Conservation (phyloP, 2,329 filamentous ascomycete genomes). For the Lasiodiplodia sp. region DNA sequence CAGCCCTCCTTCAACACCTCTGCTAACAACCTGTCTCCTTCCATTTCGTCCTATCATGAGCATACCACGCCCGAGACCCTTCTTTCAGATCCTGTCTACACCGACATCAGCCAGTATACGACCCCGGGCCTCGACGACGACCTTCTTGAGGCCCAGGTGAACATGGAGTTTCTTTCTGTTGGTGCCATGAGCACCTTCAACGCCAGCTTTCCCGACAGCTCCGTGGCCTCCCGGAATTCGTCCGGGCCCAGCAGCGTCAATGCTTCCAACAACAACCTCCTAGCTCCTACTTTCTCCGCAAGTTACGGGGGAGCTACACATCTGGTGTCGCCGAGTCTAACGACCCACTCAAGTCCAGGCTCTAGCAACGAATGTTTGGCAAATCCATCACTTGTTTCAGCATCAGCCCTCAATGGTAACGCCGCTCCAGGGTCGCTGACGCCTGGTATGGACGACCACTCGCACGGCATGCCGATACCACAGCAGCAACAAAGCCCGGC, state of each 20-base stretch:
- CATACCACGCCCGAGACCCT: conserved; percentile 48
- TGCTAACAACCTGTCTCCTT: conserved; percentile 45
- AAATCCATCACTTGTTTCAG: conserved; percentile 21
- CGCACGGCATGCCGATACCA: not conserved
- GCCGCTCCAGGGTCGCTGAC: conserved; percentile 7
- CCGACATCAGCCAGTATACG: conserved; percentile 42
- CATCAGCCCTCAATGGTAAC: not conserved
- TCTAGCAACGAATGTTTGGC: conserved; percentile 30
- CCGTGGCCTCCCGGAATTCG: conserved; percentile 4
- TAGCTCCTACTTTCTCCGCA: conserved; percentile 10
- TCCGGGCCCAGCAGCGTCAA: conserved; percentile 16
- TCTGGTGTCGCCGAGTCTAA: conserved; percentile 45
- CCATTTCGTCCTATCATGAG: conserved; percentile 43
- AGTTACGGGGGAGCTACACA: conserved; percentile 38
- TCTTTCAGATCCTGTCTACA: conserved; percentile 43
- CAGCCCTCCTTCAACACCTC: conserved; percentile 33
- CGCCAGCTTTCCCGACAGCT: conserved; percentile 7
- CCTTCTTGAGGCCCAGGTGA: conserved; percentile 5
- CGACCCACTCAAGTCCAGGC: conserved; percentile 47
- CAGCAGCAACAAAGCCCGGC: conserved; percentile 48
- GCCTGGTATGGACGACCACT: conserved; percentile 1
- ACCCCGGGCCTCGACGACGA: conserved; percentile 39
- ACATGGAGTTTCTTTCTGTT: conserved; percentile 6
- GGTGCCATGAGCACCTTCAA: conserved; percentile 13
- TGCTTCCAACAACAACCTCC: conserved; percentile 20